Evolutionary conservation across 768 basidiomycete species (phyloP), one percentile per base, ranked within the genome.

Genomic region (Xerocomellus amylosporus): DNA sequence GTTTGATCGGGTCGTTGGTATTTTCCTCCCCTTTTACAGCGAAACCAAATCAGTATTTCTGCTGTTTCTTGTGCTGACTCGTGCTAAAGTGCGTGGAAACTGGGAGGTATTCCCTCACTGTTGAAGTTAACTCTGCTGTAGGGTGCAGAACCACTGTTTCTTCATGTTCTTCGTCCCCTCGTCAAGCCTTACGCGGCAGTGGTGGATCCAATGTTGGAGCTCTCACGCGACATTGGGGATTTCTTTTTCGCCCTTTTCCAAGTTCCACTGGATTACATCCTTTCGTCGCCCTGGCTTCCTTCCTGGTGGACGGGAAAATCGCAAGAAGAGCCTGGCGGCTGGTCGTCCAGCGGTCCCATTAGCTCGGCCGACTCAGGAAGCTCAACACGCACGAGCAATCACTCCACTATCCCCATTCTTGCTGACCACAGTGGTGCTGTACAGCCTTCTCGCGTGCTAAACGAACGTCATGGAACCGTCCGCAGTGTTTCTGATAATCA

Each of bases 121-220:
- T 34, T 42, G 19, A 58, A 46, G 46, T 42, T 65, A 33, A 68
- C 46, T 1, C 52, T 59, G 24, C 24, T 51, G 8, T 61, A 93
- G 91, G 90, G 89, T 26, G 88, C 92, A 28, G 92, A 93, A 71
- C 92, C 91, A 8, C 80, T 93, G 42, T 90, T 83, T 62, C 76
- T 93, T 19, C 88, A 93, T 67, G 70, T 92, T 51, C 78, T 93
- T 12, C 87, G 91, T 19, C 91, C 92, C 15, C 64, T 88, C 31
- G 68, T 93, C 62, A 88, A 85, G 64, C 91, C 91, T 7, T 89
- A 93, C 62, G 78, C 81, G 14, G 61, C 74, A 6, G 79, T 85
- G 1, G 71, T 93, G 34, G 91, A 93, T 64, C 74, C 81, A 15
- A 53, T 79, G 13, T 74, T 91, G 28, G 86, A 89, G 50, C 56